phyloP scores from a whole-genome alignment of 2,329 filamentous ascomycete genomes.

The Fusarium luffae region DNA sequence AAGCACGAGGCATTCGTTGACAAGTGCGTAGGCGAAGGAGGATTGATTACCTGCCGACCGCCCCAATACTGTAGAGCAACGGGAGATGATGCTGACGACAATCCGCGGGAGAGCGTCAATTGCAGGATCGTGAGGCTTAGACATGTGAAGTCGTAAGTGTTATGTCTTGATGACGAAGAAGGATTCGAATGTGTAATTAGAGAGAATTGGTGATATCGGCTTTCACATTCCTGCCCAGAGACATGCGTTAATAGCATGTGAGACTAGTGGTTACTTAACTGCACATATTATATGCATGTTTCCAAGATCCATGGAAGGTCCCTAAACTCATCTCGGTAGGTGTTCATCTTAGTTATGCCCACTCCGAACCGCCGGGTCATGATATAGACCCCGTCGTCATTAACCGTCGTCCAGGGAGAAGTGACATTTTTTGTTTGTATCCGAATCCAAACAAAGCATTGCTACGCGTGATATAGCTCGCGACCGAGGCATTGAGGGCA shows the following conservation, averaged over 20 bases:
- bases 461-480: conserved; percentile 15
- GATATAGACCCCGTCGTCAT: conserved; percentile 30
- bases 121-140: conserved; percentile 25
- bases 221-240: conserved; percentile 23
- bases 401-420: conserved; percentile 23
- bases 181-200: neutral
- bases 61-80: neutral
- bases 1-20: conserved; percentile 23
- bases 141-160: conserved; percentile 8
- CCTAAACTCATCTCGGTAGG: conserved; percentile 40
- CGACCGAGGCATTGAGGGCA: neutral
- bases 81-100: conserved; percentile 12
- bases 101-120: neutral
- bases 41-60: conserved; percentile 17
- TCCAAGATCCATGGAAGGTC: conserved; percentile 14
- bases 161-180: neutral
- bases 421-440: conserved; percentile 25
- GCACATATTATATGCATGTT: conserved; percentile 26
- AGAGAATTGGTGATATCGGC: neutral
- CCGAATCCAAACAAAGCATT: conserved; percentile 26
- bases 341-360: conserved; percentile 18
- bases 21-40: conserved; percentile 24
- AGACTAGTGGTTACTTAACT: conserved; percentile 13
- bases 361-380: conserved; percentile 32
- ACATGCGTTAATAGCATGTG: conserved; percentile 14